phyloP scores from a whole-genome alignment of 2,329 filamentous ascomycete genomes.

The Plectosphaerella plurivora region DNA sequence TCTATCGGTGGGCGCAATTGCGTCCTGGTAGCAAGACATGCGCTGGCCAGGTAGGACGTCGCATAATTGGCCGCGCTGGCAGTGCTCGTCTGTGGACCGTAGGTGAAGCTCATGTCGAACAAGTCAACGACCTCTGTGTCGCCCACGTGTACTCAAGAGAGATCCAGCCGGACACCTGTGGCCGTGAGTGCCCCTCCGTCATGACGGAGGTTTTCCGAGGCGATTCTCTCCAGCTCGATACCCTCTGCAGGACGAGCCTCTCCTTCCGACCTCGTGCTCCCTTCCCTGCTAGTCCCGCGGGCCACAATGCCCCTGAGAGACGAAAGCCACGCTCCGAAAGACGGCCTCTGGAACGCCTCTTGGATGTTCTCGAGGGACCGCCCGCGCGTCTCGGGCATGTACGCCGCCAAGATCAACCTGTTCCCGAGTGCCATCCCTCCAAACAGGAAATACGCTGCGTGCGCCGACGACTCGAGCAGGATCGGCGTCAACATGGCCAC shows the following conservation, averaged over 20 bases:
- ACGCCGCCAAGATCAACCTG: slow-evolving; percentile 27
- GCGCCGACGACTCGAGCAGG: slow-evolving; percentile 30
- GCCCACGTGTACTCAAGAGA: neutral
- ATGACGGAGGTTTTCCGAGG: neutral
- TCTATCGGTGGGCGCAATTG: too few species aligned
- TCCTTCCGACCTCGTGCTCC: neutral
- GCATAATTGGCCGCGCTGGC: too few species aligned
- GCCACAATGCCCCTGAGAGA: neutral
- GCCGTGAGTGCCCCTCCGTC: neutral
- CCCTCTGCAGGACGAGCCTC: neutral
- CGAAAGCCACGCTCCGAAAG: neutral
- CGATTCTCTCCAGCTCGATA: neutral
- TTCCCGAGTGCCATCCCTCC: slow-evolving; percentile 31
- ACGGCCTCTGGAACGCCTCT: slow-evolving; percentile 31
- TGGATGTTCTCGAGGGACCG: slow-evolving; percentile 39
- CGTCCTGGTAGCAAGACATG: too few species aligned
- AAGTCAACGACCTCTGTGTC: too few species aligned
- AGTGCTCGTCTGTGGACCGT: too few species aligned
- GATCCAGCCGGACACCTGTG: neutral
- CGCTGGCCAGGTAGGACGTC: too few species aligned
- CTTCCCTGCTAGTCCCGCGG: neutral
- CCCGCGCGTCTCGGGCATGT: slow-evolving; percentile 39
- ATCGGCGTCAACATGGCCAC: slow-evolving; percentile 40
- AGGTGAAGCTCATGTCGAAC: too few species aligned
- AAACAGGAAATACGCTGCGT: slow-evolving; percentile 41